Base-by-base conservation (phyloP, 371 early-diverging fungal species). In the Capniomyces stellatus region DNA sequence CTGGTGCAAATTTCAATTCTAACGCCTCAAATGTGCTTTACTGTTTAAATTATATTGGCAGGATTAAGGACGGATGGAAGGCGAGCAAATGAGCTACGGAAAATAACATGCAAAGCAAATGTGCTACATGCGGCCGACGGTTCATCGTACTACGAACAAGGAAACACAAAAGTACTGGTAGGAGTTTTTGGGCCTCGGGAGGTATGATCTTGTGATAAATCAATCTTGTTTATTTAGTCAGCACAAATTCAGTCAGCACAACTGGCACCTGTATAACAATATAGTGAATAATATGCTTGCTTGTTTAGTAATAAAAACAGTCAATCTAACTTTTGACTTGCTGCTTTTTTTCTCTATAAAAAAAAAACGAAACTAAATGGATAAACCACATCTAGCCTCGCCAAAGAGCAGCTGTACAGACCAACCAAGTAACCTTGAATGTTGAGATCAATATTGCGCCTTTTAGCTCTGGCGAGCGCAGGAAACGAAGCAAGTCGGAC, bases 181-280 rank as follows among this genome's bases (percentile, higher is more conserved):
- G 83, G 87, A 18, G 92, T 96, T 0, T 89, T 87, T 66, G 97
- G 97, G 12, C 97, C 97, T 0, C 70, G 84, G 40, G 96, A 95
- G 70, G 87, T 84, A 64, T 8, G 6, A 23, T 12, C 46, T 23
- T 1, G 49, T 57, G 8, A 51, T 12, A 29, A 10, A 22, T 12
- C 28, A 8, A 25, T 51, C 23, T 22, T 3, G 21, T n/a, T 27
- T 35, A 23, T 48, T 25, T 35, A 10, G n/a, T n/a, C n/a, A n/a
- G n/a, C n/a, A n/a, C n/a, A n/a, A n/a, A n/a, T n/a, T 6, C 46
- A 10, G 31, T 23, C n/a, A n/a, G 29, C 30, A 3, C 31, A 56
- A n/a, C 29, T 21, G 28, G 18, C 10, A 3, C n/a, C 13, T 31
- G n/a, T 44, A n/a, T 28, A 24, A 24, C 22, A n/a, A n/a, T 0